Percentiles rank a stretch among this genome's conserved stretches.
Evolutionary conservation across 805 yeast genomes (phyloP).

Genomic region (Geotrichum ghanense): DNA sequence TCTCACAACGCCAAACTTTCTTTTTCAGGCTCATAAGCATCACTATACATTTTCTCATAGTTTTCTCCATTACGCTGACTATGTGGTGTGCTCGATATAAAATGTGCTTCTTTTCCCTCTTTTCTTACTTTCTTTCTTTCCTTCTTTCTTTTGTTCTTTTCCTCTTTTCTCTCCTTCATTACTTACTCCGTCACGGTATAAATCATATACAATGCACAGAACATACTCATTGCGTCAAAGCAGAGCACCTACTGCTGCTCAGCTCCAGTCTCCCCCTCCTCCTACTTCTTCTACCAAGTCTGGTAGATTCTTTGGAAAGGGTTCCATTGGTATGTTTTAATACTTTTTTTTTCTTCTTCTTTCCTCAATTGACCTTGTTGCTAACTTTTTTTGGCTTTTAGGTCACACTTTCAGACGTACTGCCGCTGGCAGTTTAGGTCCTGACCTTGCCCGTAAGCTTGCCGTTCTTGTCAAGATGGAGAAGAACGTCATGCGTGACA

Average conservation of each 20-base stretch:
- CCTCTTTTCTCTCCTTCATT: too few species aligned
- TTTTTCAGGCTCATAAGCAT: not conserved
- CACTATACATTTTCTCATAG: not conserved
- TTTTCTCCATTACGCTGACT: not conserved
- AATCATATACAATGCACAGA: conserved; percentile 96
- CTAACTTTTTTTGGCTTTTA: not conserved
- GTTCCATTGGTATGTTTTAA: conserved; percentile 26
- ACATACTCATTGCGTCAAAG: conserved; percentile 91
- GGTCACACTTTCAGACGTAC: conserved; percentile 45
- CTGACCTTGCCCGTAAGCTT: conserved; percentile 86
- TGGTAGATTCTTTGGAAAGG: conserved; percentile 81
- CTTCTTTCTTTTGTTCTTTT: not conserved
- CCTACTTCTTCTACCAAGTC: conserved; percentile 84
- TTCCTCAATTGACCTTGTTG: not conserved
- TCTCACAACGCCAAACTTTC: not conserved
- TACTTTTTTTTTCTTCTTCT: conserved; percentile 7
- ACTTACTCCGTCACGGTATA: not conserved
- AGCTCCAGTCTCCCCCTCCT: conserved; percentile 87
- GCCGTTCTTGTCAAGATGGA: conserved; percentile 91
- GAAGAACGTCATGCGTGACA: conserved; percentile 87
- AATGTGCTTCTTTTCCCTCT: conserved; percentile 1
- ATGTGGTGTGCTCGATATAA: not conserved
- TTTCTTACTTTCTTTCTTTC: not conserved
- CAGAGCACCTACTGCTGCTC: conserved; percentile 97
- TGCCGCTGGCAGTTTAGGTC: conserved; percentile 88